Conservation (phyloP, 768 basidiomycete species). For the Tremella fuciformis region DNA sequence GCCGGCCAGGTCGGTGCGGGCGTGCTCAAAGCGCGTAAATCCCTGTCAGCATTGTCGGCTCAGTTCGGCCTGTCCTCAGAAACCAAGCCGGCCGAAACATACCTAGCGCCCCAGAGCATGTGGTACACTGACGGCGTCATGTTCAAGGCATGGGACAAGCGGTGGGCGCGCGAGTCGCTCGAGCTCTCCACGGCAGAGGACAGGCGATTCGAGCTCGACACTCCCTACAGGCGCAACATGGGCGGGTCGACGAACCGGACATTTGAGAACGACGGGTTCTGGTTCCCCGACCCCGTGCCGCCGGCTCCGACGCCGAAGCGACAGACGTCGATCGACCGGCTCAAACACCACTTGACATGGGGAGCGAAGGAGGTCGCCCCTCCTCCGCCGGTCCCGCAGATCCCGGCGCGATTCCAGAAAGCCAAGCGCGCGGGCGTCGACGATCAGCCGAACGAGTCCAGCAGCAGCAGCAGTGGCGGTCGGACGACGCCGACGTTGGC, state of each 20-base stretch:
- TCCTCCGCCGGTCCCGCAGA: constrained; percentile 30
- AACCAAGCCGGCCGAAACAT: not conserved
- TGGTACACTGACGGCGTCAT: constrained; percentile 4
- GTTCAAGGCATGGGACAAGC: not conserved
- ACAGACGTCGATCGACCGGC: constrained; percentile 47
- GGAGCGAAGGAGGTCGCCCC: constrained; percentile 38
- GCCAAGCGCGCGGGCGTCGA: constrained; percentile 3
- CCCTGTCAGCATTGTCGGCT: not conserved
- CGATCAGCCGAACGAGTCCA: constrained; percentile 6
- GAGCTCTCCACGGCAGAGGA: not conserved
- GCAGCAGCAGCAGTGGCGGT: not conserved
- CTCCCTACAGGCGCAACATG: not conserved
- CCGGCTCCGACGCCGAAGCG: constrained; percentile 12
- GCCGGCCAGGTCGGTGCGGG: not conserved
- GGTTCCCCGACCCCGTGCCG: not conserved
- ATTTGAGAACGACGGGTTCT: not conserved
- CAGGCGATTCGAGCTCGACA: not conserved
- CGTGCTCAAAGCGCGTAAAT: not conserved
- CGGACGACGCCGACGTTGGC: constrained; percentile 11
- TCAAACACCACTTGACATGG: constrained; percentile 13
- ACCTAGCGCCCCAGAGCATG: not conserved
- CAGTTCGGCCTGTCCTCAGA: not conserved
- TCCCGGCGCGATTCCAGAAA: constrained; percentile 20
- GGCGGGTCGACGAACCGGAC: not conserved
- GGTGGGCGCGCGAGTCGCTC: not conserved